Evolutionary conservation across 1,284 basidiomycete species (phyloP).

Genomic region (Cutaneotrichosporon sp.): DNA sequence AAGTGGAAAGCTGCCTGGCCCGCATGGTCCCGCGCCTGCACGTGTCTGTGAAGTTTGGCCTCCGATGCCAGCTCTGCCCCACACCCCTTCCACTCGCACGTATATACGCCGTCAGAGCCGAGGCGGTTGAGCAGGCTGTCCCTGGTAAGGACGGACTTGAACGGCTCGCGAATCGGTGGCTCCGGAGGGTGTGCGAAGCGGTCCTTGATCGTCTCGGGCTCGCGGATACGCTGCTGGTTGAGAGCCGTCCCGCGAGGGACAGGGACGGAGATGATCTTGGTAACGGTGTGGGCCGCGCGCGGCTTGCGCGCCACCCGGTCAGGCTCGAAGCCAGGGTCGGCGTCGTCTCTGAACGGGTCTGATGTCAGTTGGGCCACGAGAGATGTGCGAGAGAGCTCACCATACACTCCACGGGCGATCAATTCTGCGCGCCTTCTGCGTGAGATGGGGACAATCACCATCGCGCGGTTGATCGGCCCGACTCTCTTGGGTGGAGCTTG

Average conservation of each 20-base stretch:
- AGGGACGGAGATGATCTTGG: neutral
- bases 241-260: neutral
- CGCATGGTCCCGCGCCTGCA: slow-evolving; percentile 28
- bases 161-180: slow-evolving; percentile 33
- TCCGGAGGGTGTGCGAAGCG: slow-evolving; percentile 35
- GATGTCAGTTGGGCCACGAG: too few species aligned
- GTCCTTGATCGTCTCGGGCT: slow-evolving; percentile 32
- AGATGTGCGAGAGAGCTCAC: slow-evolving; percentile 1
- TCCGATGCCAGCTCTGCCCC: slow-evolving; percentile 38
- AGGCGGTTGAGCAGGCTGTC: slow-evolving; percentile 31
- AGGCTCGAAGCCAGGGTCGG: neutral
- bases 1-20: slow-evolving; percentile 26
- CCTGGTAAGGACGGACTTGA: slow-evolving; percentile 27
- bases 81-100: slow-evolving; percentile 45
- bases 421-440: slow-evolving; percentile 13
- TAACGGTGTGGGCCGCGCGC: neutral
- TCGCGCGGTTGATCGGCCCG: slow-evolving; percentile 2
- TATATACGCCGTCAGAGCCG: slow-evolving; percentile 10
- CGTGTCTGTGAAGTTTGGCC: slow-evolving; percentile 31
- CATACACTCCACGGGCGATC: slow-evolving; percentile 19
- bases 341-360: slow-evolving; percentile 21
- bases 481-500: neutral
- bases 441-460: slow-evolving; percentile 10
- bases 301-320: neutral
- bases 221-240: slow-evolving; percentile 17